A percentile compares a stretch with the other conserved stretches of the same genome.
These are phyloP conservation scores for Scenedesmus sp. DNA, from an alignment of 163 green algal genomes.

Conservation along the genomic window DNA sequence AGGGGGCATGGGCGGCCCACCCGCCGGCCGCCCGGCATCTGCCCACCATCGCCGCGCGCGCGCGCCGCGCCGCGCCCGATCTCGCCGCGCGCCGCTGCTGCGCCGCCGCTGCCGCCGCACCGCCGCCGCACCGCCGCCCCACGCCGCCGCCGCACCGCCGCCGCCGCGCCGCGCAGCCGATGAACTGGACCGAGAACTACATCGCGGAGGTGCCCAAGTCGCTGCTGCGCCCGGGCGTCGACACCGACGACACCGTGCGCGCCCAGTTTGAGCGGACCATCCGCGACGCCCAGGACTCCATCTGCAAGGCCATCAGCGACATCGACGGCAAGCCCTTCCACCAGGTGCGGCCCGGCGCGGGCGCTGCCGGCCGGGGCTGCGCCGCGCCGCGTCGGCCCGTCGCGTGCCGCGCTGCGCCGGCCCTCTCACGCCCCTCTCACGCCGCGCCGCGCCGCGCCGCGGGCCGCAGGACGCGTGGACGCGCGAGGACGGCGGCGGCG, in stretches of 20 bases:
- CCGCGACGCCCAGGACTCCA: constrained; percentile 90
- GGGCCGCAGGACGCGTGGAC: constrained; percentile 97
- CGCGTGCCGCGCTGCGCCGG: no score
- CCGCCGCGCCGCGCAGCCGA: constrained; percentile 1
- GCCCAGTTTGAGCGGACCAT: constrained; percentile 93
- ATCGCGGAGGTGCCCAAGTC: constrained; percentile 46
- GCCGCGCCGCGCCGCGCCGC: no score
- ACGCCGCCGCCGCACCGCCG: not conserved
- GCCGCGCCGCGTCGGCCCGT: no score
- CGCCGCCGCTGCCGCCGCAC: no score
- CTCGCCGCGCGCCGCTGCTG: no score
- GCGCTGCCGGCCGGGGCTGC: no score
- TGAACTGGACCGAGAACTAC: constrained; percentile 48
- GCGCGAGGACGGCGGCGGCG: constrained; percentile 89
- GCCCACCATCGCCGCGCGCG: no score
- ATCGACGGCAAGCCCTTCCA: constrained; percentile 92
- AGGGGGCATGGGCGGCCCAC: no score
- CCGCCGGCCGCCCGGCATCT: no score
- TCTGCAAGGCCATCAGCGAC: constrained; percentile 89
- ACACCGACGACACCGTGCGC: constrained; percentile 72
- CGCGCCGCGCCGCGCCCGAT: no score
- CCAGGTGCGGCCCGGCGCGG: no score
- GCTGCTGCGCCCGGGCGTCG: constrained; percentile 61
- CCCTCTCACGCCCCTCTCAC: no score
- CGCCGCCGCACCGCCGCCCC: not conserved